Evolutionary conservation across 768 basidiomycete genomes (phyloP).

Genomic region (Phaeolepiota aurea): DNA sequence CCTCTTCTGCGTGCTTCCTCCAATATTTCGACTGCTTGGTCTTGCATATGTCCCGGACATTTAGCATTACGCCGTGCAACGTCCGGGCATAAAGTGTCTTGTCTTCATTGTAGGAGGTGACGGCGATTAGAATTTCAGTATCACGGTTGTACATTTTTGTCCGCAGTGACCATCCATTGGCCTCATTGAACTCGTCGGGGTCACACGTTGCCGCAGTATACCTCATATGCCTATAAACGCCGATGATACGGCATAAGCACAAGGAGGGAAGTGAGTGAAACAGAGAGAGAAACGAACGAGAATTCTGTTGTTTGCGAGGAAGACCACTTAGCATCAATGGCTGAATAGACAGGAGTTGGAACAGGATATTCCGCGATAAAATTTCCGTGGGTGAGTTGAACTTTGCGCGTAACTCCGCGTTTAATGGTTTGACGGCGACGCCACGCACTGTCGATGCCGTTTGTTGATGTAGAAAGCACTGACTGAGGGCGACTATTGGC

Average conservation of each 20-base stretch:
- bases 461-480: constrained; percentile 43
- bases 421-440: constrained; percentile 84
- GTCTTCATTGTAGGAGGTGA: constrained; percentile 92
- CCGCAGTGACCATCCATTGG: constrained; percentile 78
- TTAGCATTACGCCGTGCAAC: constrained; percentile 93
- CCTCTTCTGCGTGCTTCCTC: constrained; percentile 76
- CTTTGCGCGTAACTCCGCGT: constrained; percentile 86
- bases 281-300: constrained; percentile 39
- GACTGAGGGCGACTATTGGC: constrained; percentile 37
- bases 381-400: constrained; percentile 89
- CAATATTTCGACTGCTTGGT: constrained; percentile 93
- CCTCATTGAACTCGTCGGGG: constrained; percentile 80
- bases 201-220: constrained; percentile 91
- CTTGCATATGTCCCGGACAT: constrained; percentile 96
- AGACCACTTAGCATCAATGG: constrained; percentile 76
- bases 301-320: constrained; percentile 77
- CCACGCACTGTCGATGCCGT: constrained; percentile 54
- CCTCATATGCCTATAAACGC: constrained; percentile 66
- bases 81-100: constrained; percentile 88
- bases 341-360: constrained; percentile 74
- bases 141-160: constrained; percentile 80
- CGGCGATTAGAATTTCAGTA: constrained; percentile 90
- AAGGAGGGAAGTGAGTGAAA: background rate
- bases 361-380: constrained; percentile 89
- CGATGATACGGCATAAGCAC: background rate